Conservation (phyloP, 139 green algal genomes). For the Chlorokybus atmophyticus region DNA sequence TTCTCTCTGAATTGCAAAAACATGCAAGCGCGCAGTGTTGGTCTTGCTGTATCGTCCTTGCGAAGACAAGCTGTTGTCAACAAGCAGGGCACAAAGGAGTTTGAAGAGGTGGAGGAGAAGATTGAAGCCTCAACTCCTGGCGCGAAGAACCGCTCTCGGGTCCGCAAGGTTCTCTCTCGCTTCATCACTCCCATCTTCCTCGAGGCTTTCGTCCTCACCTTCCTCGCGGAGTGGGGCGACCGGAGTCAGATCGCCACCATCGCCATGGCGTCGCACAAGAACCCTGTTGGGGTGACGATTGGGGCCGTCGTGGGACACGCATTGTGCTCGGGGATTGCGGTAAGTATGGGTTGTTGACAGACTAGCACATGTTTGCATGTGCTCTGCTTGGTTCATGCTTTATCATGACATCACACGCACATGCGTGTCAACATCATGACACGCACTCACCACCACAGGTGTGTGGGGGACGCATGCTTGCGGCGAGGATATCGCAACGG, state of each 20-base stretch:
- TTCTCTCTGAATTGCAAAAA: neutral
- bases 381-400: no score
- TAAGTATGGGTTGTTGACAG: no score
- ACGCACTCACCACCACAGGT: no score
- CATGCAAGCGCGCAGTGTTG: no score
- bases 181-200: conserved; percentile 76
- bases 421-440: no score
- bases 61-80: no score
- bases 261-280: conserved; percentile 58
- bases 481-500: conserved; percentile 76
- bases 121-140: conserved; percentile 1
- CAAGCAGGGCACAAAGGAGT: no score
- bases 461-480: conserved; percentile 81
- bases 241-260: conserved; percentile 90
- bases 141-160: neutral
- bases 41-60: no score
- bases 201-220: conserved; percentile 91
- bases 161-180: conserved; percentile 40
- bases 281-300: conserved; percentile 79
- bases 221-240: conserved; percentile 97
- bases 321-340: conserved; percentile 82
- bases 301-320: conserved; percentile 83
- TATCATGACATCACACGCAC: no score
- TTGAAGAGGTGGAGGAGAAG: conserved; percentile 31
- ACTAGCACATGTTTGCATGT: no score